These are phyloP conservation scores for Lasiosphaeria miniovina DNA, from an alignment of 495 filamentous ascomycete genomes.

Conservation along the genomic window DNA sequence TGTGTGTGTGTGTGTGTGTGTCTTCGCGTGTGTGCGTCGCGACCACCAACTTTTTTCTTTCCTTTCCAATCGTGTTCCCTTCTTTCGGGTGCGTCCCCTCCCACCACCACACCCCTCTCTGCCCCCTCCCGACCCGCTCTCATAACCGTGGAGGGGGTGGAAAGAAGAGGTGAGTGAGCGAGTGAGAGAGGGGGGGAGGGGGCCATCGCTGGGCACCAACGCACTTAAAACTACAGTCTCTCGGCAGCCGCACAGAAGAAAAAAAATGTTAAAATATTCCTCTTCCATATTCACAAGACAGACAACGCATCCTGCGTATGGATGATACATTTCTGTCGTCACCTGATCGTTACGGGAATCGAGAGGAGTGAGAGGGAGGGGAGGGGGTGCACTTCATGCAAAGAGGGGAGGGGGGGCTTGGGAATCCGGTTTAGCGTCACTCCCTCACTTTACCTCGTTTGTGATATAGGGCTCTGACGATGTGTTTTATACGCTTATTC, in stretches of 20 bases:
- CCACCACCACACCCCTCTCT: neutral
- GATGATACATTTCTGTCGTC: conserved; percentile 29
- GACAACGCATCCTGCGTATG: conserved; percentile 29
- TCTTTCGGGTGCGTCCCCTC: conserved; percentile 5
- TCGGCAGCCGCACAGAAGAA: neutral
- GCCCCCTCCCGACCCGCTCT: conserved; percentile 7
- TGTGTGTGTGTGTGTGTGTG: neutral
- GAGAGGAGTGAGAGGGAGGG: neutral
- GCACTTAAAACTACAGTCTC: neutral
- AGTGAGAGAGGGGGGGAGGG: too few relatives aligned
- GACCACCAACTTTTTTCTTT: too few relatives aligned
- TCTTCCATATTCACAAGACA: neutral
- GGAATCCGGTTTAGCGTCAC: conserved; percentile 14
- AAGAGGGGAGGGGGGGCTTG: neutral
- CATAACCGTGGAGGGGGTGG: neutral
- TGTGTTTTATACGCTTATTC: neutral
- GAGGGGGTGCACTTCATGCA: conserved; percentile 19
- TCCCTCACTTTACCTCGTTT: conserved; percentile 14
- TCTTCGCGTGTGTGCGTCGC: too few relatives aligned
- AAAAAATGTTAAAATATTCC: neutral
- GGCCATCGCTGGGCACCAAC: too few relatives aligned
- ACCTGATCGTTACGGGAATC: conserved; percentile 30
- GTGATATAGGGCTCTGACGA: conserved; percentile 21
- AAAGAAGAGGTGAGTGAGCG: too few relatives aligned
- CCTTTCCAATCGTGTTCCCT: neutral